Evolutionary conservation across 331 rosid genomes (phyloP), one percentile per base, ranked within the genome.

Genomic region (Erythrophleum ivorense): DNA sequence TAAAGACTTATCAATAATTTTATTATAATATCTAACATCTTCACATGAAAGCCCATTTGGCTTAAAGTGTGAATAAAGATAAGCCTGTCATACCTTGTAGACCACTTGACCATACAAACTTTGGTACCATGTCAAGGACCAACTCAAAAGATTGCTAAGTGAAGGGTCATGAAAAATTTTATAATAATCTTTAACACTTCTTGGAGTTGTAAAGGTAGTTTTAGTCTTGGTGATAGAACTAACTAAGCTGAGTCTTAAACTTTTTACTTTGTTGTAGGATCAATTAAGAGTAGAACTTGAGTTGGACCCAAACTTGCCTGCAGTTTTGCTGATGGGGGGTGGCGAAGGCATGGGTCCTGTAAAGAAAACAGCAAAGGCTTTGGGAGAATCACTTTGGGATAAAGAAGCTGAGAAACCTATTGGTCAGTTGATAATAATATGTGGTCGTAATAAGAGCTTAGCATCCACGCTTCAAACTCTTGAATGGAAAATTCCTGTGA

Each of bases 261-360:
- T 0, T 53, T 24, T 45, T 45, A 71, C 53, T 77, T 48, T 73
- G 50, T 71, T 72, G 1, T 57, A 96, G 99, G 94, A 89, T 89
- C 80, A 91, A 85, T 68, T 94, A 66, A 92, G 98, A 77, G 89
- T 88, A 85, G 99, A 96, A 81, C 92, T 96, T 24, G 90, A 85
- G 73, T 87, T 96, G 94, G 97, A 96, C 81, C 91, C 89, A 15
- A 70, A 86, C 71, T 84, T 96, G 90, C 98, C 97, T 48, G 97
- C 98, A 13, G 99, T 92, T 79, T 90, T 96, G 86, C 84, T 96
- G 63, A 96, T 94, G 99, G 99, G 98, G 6, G 99, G 99, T 6
- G 99, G 98, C n/a, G 99, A 96, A 90, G 99, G 99, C 80, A 94
- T 96, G 98, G 99, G 99, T 9, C 99, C 99, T 65, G 99, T 96